Evolutionary conservation across 495 filamentous ascomycete species (phyloP).

Genomic region (Sphaerosporella brunnea): DNA sequence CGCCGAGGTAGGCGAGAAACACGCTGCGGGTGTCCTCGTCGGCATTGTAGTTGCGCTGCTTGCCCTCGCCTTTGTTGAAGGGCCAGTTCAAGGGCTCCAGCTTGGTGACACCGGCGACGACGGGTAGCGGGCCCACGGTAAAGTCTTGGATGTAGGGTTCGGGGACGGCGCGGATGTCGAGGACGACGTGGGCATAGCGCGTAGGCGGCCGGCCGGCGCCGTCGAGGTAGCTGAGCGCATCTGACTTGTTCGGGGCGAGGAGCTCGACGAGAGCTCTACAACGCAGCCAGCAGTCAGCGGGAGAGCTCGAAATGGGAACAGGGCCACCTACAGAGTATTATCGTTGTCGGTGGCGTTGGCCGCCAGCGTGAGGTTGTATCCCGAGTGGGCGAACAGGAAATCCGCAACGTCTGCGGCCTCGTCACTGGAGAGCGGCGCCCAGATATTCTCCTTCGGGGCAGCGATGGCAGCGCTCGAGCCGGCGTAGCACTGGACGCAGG

Average conservation of each 20-base stretch:
- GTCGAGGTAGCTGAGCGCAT: neutral
- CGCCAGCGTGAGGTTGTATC: neutral
- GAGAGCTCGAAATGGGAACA: neutral
- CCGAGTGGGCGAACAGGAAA: neutral
- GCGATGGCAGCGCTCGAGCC: neutral
- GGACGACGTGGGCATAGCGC: slow-evolving; percentile 1
- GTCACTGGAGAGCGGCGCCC: neutral
- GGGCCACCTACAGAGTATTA: neutral
- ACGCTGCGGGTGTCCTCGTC: neutral
- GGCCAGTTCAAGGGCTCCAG: neutral
- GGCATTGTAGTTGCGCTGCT: neutral
- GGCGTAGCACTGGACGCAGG: neutral
- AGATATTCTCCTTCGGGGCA: neutral
- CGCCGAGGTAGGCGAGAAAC: neutral
- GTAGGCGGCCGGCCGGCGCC: neutral
- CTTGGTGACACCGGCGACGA: neutral
- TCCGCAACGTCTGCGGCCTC: neutral
- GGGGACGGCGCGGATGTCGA: neutral
- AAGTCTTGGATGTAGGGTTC: neutral
- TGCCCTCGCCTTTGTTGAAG: neutral
- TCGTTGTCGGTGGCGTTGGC: neutral
- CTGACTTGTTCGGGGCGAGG: neutral
- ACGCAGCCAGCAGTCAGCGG: neutral
- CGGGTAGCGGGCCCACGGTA: neutral
- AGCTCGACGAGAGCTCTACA: neutral